Evolutionary conservation across 1,139 yeast species (phyloP).

Genomic region (Casaregolazyma suthepensis): DNA sequence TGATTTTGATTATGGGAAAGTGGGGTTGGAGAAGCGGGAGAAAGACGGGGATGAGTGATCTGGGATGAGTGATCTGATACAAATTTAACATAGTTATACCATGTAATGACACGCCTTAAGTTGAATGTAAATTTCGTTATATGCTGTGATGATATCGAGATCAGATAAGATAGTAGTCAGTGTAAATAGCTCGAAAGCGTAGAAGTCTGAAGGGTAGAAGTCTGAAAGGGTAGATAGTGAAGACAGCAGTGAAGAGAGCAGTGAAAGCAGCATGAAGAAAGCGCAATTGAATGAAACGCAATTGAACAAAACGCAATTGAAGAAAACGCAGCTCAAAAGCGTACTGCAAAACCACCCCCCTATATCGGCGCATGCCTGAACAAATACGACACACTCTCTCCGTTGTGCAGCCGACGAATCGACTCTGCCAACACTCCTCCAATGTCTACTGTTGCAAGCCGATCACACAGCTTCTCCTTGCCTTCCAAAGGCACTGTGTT

Average conservation of each 20-base stretch:
- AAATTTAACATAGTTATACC: not conserved
- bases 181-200: not conserved
- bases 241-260: not conserved
- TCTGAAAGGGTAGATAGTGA: too few relatives aligned
- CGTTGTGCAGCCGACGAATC: conserved; percentile 87
- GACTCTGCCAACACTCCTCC: conserved; percentile 93
- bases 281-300: too few relatives aligned
- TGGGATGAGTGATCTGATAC: too few relatives aligned
- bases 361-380: conserved; percentile 53
- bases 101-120: not conserved
- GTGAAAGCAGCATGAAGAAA: not conserved
- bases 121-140: not conserved
- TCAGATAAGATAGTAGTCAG: not conserved
- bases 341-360: not conserved
- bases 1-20: conserved; percentile 50
- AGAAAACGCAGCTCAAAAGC: too few relatives aligned
- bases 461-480: conserved; percentile 62
- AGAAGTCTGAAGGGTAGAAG: too few relatives aligned
- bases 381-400: conserved; percentile 87
- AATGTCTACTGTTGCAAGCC: conserved; percentile 76
- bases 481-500: conserved; percentile 91
- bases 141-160: not conserved
- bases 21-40: conserved; percentile 25
- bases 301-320: too few relatives aligned
- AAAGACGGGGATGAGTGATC: too few relatives aligned